These are phyloP conservation scores for Vitis hybrid DNA, from an alignment of 177 flowering plant species.

Conservation along the genomic window DNA sequence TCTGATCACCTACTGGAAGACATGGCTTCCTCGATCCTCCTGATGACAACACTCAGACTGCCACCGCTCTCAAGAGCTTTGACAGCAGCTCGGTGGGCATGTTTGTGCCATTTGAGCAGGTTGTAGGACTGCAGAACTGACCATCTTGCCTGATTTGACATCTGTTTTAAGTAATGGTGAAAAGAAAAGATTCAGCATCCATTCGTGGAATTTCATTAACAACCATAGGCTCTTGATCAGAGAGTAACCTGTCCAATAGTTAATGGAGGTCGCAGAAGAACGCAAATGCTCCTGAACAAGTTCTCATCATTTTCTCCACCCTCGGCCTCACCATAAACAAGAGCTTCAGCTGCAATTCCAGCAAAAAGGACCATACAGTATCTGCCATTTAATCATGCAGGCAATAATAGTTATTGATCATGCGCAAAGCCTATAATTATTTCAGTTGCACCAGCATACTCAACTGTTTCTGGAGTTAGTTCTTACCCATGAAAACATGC, in stretches of 20 bases:
- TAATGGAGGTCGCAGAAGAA: constrained; percentile 79
- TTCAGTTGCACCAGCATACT: background rate
- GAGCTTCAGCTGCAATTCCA: constrained; percentile 99
- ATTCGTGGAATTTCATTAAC: background rate
- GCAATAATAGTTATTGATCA: constrained; percentile 1
- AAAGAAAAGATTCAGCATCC: background rate
- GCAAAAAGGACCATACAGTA: constrained; percentile 98
- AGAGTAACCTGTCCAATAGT: constrained; percentile 67
- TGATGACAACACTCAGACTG: constrained; percentile 70
- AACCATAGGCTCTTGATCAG: background rate
- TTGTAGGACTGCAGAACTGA: constrained; percentile 89
- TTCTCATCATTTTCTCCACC: constrained; percentile 99
- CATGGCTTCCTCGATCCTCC: constrained; percentile 78
- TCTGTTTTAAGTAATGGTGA: constrained; percentile 33
- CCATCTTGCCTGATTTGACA: constrained; percentile 99
- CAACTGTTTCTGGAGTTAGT: background rate
- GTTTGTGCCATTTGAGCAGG: constrained; percentile 85
- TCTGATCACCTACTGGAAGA: constrained; percentile 28
- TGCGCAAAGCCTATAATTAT: background rate
- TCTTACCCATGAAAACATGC: background rate
- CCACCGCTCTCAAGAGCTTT: constrained; percentile 76
- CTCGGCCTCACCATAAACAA: constrained; percentile 93
- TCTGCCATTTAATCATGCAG: constrained; percentile 38
- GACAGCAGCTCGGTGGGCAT: constrained; percentile 81
- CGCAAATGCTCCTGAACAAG: constrained; percentile 69